Base-by-base conservation (phyloP, 768 basidiomycete genomes). In the Hericium rajendrae region DNA sequence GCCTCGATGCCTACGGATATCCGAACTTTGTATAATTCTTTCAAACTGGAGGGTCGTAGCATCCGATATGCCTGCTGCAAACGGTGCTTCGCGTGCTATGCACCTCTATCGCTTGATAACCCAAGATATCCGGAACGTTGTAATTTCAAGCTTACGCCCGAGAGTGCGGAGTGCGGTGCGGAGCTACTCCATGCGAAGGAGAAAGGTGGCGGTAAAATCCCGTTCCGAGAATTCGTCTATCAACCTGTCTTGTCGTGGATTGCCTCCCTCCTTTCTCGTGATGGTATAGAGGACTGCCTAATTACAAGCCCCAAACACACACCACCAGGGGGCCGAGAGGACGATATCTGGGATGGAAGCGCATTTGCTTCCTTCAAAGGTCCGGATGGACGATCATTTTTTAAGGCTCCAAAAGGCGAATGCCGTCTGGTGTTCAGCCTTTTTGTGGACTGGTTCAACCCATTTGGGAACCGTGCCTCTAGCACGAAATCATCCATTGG, bases 401-500 rank as follows among this genome's bases (percentile, higher is more conserved):
- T 53, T 16, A 22, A 22, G 22, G 6, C 16, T 12, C 16, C 24
- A 12, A 6, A 24, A 5, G 11, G 24, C 9, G 28, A 32, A 6
- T 62, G 62, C 1, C 67, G 67, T 3, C 65, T 68, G n/a, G 59
- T 64, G 2, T 72, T 73, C 58, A 66, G 65, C 48, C 62, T 74
- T n/a, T 61, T 57, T 48, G 57, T 69, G 32, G 74, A 75, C 55
- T 65, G 69, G 46, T 74, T 74, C 63, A 75, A 73, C 54, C 73
- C 74, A n/a, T 60, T 67, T 38, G 53, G 58, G 10, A 71, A 67
- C 52, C 69, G 67, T 52, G 59, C 61, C 28, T 65, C 67, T 15
- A 68, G 69, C 8, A 65, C 68, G 50, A 57, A 46, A 0, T 62
- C 52, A 4, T 67, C 67, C 0, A 53, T 60, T 24, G 68, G 69